Evolutionary conservation across 2,329 filamentous ascomycete genomes (phyloP).

Genomic region (Lasiodiplodia citricola): DNA sequence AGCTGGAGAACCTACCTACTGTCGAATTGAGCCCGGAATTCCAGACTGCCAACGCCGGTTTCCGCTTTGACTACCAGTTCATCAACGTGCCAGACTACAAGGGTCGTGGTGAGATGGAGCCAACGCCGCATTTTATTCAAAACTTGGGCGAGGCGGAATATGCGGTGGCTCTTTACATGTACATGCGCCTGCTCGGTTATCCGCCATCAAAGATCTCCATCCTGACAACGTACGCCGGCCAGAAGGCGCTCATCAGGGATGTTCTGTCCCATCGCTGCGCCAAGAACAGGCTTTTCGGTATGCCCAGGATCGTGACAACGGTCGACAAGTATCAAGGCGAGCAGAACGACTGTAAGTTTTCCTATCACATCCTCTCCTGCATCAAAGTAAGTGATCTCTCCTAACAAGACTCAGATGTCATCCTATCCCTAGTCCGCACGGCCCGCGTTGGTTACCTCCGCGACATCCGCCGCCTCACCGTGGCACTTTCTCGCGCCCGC

Average conservation of each 20-base stretch:
- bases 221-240: slow-evolving; percentile 90
- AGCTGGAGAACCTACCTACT: slow-evolving; percentile 77
- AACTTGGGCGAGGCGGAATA: slow-evolving; percentile 98
- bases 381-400: neutral
- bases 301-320: slow-evolving; percentile 88
- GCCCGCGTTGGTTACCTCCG: slow-evolving; percentile 89
- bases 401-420: slow-evolving; percentile 69
- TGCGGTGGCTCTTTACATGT: slow-evolving; percentile 92
- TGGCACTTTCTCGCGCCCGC: slow-evolving; percentile 89
- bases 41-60: slow-evolving; percentile 82
- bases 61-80: slow-evolving; percentile 94
- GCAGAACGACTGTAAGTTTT: slow-evolving; percentile 92
- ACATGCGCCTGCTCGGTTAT: slow-evolving; percentile 95
- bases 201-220: slow-evolving; percentile 84
- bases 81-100: slow-evolving; percentile 95
- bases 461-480: slow-evolving; percentile 90
- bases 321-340: slow-evolving; percentile 99
- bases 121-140: slow-evolving; percentile 92
- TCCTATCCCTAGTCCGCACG: slow-evolving; percentile 90
- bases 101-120: slow-evolving; percentile 84
- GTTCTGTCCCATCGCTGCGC: slow-evolving; percentile 84
- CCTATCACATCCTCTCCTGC: neutral
- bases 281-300: slow-evolving; percentile 81
- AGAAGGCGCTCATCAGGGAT: slow-evolving; percentile 85
- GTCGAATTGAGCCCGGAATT: slow-evolving; percentile 75